Conservation (phyloP, 768 basidiomycete species). For the Podaxis sp. region DNA sequence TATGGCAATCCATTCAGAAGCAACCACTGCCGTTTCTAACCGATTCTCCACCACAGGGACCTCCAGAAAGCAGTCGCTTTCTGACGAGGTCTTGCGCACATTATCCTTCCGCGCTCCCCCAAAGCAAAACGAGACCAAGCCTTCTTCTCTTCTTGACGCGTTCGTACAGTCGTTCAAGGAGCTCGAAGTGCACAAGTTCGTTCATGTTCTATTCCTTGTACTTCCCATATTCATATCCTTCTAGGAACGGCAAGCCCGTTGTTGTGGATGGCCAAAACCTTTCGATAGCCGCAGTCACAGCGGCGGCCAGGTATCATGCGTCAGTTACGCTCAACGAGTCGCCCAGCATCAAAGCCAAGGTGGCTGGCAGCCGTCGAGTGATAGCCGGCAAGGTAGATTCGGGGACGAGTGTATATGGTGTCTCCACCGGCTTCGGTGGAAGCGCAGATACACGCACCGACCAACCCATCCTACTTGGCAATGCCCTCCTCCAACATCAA, state of each 20-base stretch:
- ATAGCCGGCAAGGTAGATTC: conserved; percentile 66
- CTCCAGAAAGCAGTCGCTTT: neutral
- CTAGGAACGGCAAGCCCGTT: conserved; percentile 62
- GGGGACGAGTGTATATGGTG: conserved; percentile 77
- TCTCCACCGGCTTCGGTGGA: conserved; percentile 85
- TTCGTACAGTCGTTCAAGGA: conserved; percentile 64
- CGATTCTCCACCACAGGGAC: neutral
- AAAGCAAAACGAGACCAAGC: conserved; percentile 17
- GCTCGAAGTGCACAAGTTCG: conserved; percentile 64
- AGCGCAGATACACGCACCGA: conserved; percentile 84
- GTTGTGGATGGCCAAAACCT: conserved; percentile 69
- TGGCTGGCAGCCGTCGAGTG: conserved; percentile 63
- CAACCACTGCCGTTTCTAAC: conserved; percentile 4
- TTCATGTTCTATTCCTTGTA: conserved; percentile 10
- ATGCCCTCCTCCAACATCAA: conserved; percentile 85
- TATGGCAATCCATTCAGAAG: conserved; percentile 6
- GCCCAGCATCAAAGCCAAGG: conserved; percentile 44
- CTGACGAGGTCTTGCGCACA: conserved; percentile 1
- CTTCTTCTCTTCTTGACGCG: conserved; percentile 44
- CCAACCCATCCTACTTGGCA: conserved; percentile 69
- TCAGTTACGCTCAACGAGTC: conserved; percentile 51
- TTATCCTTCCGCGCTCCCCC: neutral
- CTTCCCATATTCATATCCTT: conserved; percentile 7
- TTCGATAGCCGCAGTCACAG: conserved; percentile 76
- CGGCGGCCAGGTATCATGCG: conserved; percentile 64